Percentiles rank a stretch among this genome's conserved stretches.
Evolutionary conservation across 148 eudicot species (phyloP).

Genomic region (Rhododendron simsii): DNA sequence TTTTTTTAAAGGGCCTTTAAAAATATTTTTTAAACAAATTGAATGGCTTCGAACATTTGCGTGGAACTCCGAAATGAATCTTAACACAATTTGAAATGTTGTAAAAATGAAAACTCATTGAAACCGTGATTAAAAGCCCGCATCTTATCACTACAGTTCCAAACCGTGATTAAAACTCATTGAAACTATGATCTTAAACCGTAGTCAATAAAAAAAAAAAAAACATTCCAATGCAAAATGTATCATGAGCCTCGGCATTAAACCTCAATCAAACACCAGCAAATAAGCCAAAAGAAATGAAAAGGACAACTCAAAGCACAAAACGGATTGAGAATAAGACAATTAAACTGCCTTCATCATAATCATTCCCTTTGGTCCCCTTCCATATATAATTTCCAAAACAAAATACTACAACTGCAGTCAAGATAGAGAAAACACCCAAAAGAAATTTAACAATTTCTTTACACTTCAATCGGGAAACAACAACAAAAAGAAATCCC

Average conservation of each 20-base stretch:
- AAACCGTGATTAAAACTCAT: no score
- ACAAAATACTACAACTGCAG: not conserved
- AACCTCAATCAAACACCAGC: not conserved
- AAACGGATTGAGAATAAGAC: not conserved
- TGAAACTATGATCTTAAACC: no score
- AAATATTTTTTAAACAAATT: no score
- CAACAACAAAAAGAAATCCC: not conserved
- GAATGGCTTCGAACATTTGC: no score
- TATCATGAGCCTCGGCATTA: not conserved
- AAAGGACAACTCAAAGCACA: not conserved
- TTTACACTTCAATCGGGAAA: not conserved
- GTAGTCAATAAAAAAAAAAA: no score
- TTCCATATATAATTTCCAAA: not conserved
- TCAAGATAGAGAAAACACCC: not conserved
- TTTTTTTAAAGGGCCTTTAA: no score
- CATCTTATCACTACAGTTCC: not conserved
- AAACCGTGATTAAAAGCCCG: no score
- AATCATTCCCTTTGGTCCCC: not conserved
- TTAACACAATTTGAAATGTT: no score
- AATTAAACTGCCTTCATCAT: not conserved
- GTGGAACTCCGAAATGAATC: no score
- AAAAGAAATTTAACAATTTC: not conserved
- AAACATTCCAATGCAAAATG: no score
- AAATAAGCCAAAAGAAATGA: not conserved
- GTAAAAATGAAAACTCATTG: no score